A percentile compares a stretch with the other conserved stretches of the same genome.
Conservation (phyloP, 2,329 filamentous ascomycete genomes). For the Dryadomyces quercivorus region DNA sequence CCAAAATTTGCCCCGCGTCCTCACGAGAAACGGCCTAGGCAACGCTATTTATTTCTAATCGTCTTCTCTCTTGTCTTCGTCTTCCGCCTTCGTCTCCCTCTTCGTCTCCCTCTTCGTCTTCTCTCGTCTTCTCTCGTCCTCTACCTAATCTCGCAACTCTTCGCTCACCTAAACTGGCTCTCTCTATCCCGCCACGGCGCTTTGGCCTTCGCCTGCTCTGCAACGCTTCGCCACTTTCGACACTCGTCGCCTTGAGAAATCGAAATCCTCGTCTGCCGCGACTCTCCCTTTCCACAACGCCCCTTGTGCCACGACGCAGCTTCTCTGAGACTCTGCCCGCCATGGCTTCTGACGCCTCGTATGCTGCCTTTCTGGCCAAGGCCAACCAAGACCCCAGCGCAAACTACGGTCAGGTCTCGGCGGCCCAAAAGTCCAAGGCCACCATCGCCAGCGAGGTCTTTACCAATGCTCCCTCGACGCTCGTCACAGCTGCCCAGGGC, state of each 20-base stretch:
- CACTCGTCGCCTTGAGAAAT: too few species aligned
- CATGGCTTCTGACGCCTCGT: constrained; percentile 71
- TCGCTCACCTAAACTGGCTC: not conserved
- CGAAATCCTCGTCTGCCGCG: not conserved
- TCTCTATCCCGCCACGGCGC: not conserved
- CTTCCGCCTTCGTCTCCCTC: too few species aligned
- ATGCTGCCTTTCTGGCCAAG: constrained; percentile 76
- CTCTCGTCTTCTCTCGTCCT: not conserved
- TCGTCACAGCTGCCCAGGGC: constrained; percentile 38
- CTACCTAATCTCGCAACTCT: too few species aligned
- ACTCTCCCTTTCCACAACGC: not conserved
- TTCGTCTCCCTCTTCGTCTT: not conserved
- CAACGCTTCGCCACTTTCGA: not conserved
- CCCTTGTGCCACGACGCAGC: not conserved
- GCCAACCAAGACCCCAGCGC: constrained; percentile 68
- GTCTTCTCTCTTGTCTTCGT: not conserved
- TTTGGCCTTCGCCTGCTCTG: not conserved
- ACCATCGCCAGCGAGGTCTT: constrained; percentile 2
- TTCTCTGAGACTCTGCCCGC: not conserved
- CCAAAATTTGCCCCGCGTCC: not conserved
- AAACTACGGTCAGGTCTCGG: constrained; percentile 28
- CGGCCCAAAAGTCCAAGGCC: constrained; percentile 11
- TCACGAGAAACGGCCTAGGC: not conserved
- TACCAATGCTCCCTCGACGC: constrained; percentile 41
- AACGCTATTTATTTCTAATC: not conserved